phyloP scores from a whole-genome alignment of 257 asterid species.

The Solanum gandarillasii region DNA sequence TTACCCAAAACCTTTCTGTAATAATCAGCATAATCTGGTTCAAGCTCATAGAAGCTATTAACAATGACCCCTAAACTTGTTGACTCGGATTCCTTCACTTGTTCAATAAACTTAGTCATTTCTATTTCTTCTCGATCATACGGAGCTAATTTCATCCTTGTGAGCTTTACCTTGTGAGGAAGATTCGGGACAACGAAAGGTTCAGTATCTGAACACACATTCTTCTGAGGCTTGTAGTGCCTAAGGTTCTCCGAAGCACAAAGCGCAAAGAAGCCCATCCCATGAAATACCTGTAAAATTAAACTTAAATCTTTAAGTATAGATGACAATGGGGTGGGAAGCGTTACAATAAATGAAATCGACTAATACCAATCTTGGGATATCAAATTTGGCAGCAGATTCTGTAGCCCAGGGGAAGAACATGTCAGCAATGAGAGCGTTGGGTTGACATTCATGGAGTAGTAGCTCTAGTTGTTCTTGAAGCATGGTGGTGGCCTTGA shows the following conservation, averaged over 20 bases:
- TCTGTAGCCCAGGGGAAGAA: neutral
- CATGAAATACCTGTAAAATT: constrained; percentile 14
- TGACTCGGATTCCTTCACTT: constrained; percentile 4
- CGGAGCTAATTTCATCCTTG: constrained; percentile 6
- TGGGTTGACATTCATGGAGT: neutral
- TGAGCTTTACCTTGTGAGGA: constrained; percentile 10
- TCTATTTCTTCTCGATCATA: neutral
- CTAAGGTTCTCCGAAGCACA: neutral
- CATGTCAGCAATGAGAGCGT: neutral
- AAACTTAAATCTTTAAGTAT: too few species aligned
- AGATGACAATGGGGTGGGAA: too few species aligned
- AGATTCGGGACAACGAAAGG: constrained; percentile 21
- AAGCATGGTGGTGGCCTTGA: neutral
- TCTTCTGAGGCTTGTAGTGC: constrained; percentile 13
- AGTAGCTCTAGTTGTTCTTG: neutral
- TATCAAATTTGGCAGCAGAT: neutral
- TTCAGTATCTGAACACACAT: constrained; percentile 17
- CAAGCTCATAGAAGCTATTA: constrained; percentile 46
- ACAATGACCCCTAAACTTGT: constrained; percentile 23
- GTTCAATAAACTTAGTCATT: neutral
- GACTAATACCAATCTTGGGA: neutral
- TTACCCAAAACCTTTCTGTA: constrained; percentile 15
- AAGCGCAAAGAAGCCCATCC: constrained; percentile 25
- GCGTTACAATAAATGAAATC: too few species aligned
- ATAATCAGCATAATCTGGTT: constrained; percentile 28